These are phyloP conservation scores for Trichoderma polysporum DNA, from an alignment of 2,329 filamentous ascomycete species.

Conservation along the genomic window DNA sequence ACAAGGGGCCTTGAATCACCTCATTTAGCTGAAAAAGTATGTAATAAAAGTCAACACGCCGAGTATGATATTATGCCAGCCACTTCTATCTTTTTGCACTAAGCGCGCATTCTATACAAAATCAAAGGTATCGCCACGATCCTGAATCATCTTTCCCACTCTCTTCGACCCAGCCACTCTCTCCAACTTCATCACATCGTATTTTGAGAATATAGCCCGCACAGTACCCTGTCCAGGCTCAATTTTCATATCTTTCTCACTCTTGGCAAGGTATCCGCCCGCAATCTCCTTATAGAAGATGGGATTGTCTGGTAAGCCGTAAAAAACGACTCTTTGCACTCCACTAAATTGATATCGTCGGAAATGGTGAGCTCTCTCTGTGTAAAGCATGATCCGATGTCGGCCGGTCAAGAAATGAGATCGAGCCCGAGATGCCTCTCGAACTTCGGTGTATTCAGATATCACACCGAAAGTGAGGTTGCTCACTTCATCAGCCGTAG, in stretches of 20 bases:
- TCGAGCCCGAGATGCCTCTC: conserved; percentile 78
- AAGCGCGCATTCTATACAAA: conserved; percentile 60
- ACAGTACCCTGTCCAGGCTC: conserved; percentile 61
- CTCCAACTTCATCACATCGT: conserved; percentile 87
- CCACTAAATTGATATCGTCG: conserved; percentile 80
- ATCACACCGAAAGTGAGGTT: conserved; percentile 68
- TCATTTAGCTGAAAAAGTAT: not conserved
- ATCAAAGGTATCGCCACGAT: conserved; percentile 88
- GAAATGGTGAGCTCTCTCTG: conserved; percentile 96
- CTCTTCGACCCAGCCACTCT: conserved; percentile 80
- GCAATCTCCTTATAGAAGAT: conserved; percentile 76
- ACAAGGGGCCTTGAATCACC: not conserved
- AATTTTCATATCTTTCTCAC: conserved; percentile 54
- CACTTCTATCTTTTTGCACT: not conserved
- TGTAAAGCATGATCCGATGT: conserved; percentile 83
- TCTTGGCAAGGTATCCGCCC: conserved; percentile 63
- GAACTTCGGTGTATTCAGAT: conserved; percentile 80
- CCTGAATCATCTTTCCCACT: conserved; percentile 78
- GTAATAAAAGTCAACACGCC: not conserved
- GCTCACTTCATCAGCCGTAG: conserved; percentile 61
- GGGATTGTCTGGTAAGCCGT: conserved; percentile 86
- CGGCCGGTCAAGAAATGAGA: conserved; percentile 84
- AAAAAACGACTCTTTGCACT: conserved; percentile 82
- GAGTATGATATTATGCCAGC: not conserved
- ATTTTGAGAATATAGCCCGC: conserved; percentile 74